Percentiles rank a stretch among this genome's conserved stretches.
Evolutionary conservation across 148 eudicot genomes (phyloP).

Genomic region (Dianthus caryophyllus): DNA sequence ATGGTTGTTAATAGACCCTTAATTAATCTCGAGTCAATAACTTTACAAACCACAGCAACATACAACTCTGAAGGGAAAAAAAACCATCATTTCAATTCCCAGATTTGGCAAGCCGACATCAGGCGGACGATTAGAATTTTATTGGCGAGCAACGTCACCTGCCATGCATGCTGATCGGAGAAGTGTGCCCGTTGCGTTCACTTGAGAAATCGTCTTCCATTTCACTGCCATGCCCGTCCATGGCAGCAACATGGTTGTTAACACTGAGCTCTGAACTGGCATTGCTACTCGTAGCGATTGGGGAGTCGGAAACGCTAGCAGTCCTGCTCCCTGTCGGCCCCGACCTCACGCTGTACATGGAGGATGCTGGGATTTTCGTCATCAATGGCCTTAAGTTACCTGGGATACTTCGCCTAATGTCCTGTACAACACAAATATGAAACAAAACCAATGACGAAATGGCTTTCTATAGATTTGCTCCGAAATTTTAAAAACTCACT

Average conservation of each 20-base stretch:
- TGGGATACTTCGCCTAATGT: conserved; percentile 76
- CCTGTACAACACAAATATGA: conserved; percentile 44
- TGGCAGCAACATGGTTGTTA: conserved; percentile 52
- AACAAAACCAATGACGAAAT: conserved; percentile 14
- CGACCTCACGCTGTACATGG: conserved; percentile 94
- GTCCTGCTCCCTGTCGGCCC: conserved; percentile 68
- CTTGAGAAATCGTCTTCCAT: conserved; percentile 59
- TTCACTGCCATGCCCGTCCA: conserved; percentile 49
- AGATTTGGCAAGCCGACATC: conserved; percentile 3
- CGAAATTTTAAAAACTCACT: neutral
- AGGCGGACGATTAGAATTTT: neutral
- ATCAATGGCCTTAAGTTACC: conserved; percentile 84
- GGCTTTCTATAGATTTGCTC: neutral
- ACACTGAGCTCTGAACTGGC: conserved; percentile 87
- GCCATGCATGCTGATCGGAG: conserved; percentile 43
- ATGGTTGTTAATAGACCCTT: conserved; percentile 19
- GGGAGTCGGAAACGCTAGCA: conserved; percentile 82
- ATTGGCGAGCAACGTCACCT: conserved; percentile 27
- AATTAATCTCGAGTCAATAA: conserved; percentile 14
- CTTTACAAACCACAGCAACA: conserved; percentile 34
- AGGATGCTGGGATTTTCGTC: conserved; percentile 98
- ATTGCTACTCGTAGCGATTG: conserved; percentile 95
- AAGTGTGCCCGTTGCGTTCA: conserved; percentile 37
- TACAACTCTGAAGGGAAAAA: conserved; percentile 1
- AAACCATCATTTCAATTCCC: conserved; percentile 9